Evolutionary conservation across 1,284 basidiomycete genomes (phyloP).

Genomic region (Mycena sp.): DNA sequence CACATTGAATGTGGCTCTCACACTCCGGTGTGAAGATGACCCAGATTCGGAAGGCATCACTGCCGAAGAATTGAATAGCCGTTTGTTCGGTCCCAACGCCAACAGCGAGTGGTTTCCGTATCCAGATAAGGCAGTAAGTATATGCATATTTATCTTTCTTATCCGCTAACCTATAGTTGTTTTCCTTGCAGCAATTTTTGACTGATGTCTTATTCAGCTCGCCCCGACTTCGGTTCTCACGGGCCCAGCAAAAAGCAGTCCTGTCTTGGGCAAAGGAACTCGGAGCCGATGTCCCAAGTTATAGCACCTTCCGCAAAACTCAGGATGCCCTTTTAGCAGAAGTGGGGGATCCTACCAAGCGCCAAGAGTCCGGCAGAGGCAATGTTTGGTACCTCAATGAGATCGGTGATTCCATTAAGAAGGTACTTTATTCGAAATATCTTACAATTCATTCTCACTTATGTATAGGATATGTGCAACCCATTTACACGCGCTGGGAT

Average conservation of each 20-base stretch:
- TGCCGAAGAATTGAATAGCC: not conserved
- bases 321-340: slow-evolving; percentile 8
- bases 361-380: not conserved
- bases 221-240: slow-evolving; percentile 21
- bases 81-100: not conserved
- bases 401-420: not conserved
- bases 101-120: slow-evolving; percentile 2
- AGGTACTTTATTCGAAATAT: no score
- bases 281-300: slow-evolving; percentile 9
- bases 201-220: slow-evolving; percentile 25
- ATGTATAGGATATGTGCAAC: not conserved
- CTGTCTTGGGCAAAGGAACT: slow-evolving; percentile 23
- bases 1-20: no score
- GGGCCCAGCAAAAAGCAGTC: slow-evolving; percentile 23
- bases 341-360: slow-evolving; percentile 2
- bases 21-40: no score
- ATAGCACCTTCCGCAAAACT: not conserved
- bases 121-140: not conserved
- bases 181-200: no score
- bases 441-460: no score
- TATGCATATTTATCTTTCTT: not conserved
- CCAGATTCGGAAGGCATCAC: not conserved
- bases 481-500: not conserved
- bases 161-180: not conserved
- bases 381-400: not conserved